A percentile compares a stretch with the other conserved stretches of the same genome.
Conservation (phyloP, 495 filamentous ascomycete genomes). For the Neurospora hispaniola region DNA sequence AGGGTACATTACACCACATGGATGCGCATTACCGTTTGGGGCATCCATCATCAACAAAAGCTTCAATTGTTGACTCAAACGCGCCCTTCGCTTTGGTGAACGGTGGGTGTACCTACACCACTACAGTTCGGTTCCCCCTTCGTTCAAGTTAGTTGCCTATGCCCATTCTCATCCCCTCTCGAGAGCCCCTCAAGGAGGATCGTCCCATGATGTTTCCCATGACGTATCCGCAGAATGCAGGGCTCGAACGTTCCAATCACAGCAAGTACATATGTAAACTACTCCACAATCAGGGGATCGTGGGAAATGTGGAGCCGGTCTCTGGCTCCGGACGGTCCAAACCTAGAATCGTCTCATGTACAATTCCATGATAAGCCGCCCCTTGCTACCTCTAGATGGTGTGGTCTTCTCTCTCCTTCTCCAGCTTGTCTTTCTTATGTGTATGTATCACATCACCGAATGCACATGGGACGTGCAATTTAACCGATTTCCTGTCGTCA, state of each 20-base stretch:
- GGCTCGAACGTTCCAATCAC: neutral
- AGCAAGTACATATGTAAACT: neutral
- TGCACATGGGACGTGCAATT: neutral
- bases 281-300: neutral
- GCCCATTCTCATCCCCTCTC: neutral
- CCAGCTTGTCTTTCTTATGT: neutral
- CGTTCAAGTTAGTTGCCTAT: too few species aligned
- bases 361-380: neutral
- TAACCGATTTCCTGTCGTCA: neutral
- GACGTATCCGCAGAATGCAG: neutral
- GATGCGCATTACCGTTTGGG: too few species aligned
- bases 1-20: too few species aligned
- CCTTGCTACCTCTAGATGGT: neutral
- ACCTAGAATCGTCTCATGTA: neutral
- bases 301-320: neutral
- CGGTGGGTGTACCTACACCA: too few species aligned
- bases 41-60: too few species aligned
- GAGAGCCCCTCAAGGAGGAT: neutral
- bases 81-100: too few species aligned
- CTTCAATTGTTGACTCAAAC: too few species aligned
- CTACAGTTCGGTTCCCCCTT: too few species aligned
- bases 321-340: neutral
- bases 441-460: neutral
- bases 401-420: neutral
- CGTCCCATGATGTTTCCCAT: neutral